Conservation (phyloP, 148 eudicot species). For the Rhododendron williamsianum region DNA sequence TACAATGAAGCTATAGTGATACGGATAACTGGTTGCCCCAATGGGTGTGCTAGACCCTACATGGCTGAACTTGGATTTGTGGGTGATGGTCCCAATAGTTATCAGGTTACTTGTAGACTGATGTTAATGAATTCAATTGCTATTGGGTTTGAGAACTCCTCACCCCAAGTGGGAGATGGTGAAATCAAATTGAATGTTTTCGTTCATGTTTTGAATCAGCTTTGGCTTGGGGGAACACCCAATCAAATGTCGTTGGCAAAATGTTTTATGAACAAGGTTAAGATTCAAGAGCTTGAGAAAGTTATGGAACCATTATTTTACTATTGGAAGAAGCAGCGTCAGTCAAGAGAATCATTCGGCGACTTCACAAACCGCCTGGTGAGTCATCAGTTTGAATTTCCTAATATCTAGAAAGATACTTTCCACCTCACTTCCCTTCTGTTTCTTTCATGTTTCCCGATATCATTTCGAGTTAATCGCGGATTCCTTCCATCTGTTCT, state of each 20-base stretch:
- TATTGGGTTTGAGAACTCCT: background rate
- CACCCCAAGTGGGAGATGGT: background rate
- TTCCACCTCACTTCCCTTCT: background rate
- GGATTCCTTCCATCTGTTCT: background rate
- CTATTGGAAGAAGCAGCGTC: constrained; percentile 60
- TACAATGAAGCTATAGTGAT: constrained; percentile 69
- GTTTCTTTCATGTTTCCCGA: background rate
- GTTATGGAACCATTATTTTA: constrained; percentile 88
- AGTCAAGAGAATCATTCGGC: constrained; percentile 77
- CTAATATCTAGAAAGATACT: background rate
- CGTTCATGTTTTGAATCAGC: constrained; percentile 32
- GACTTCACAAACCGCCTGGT: constrained; percentile 80
- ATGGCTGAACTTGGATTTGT: constrained; percentile 99
- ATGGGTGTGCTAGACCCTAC: constrained; percentile 99
- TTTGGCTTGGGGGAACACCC: constrained; percentile 99
- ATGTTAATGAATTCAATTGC: background rate
- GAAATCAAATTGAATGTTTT: constrained; percentile 7
- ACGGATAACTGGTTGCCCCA: constrained; percentile 95
- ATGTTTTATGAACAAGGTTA: constrained; percentile 78
- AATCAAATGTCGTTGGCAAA: constrained; percentile 71
- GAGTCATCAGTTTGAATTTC: constrained; percentile 15
- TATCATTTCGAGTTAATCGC: background rate
- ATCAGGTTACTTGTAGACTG: constrained; percentile 51
- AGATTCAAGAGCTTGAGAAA: constrained; percentile 89
- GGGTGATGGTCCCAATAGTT: constrained; percentile 98